These are phyloP conservation scores for Asterella californica DNA, from an alignment of 225 moss, liverwort and hornwort genomes.

Conservation along the genomic window DNA sequence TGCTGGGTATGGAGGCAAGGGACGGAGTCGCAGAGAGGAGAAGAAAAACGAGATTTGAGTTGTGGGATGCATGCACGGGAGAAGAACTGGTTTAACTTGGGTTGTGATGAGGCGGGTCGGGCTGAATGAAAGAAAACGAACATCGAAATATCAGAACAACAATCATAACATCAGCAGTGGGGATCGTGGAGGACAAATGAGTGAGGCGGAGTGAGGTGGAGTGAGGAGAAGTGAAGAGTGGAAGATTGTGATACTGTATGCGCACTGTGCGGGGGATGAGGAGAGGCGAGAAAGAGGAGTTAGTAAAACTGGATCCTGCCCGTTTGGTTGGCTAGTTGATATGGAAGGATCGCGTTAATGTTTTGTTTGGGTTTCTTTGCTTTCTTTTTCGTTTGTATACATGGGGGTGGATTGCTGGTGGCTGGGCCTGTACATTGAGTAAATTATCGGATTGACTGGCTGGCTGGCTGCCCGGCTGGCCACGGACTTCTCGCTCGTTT, in stretches of 20 bases:
- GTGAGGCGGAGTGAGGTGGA: background rate
- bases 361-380: slow-evolving; percentile 7
- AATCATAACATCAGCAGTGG: background rate
- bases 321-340: background rate
- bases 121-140: background rate
- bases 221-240: background rate
- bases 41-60: background rate
- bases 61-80: background rate
- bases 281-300: background rate
- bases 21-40: too few relatives aligned
- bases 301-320: background rate
- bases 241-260: slow-evolving; percentile 1
- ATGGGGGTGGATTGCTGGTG: background rate
- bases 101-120: background rate
- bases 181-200: background rate
- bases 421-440: background rate
- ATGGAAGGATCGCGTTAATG: slow-evolving; percentile 11
- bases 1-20: too few relatives aligned
- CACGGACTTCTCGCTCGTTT: background rate
- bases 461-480: background rate
- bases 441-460: slow-evolving; percentile 4
- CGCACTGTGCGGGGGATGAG: background rate
- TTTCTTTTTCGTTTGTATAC: background rate
- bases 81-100: background rate
- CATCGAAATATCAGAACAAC: background rate